These are phyloP conservation scores for Aristolochia contorta DNA, from an alignment of 164 flowering plant genomes.

Conservation along the genomic window DNA sequence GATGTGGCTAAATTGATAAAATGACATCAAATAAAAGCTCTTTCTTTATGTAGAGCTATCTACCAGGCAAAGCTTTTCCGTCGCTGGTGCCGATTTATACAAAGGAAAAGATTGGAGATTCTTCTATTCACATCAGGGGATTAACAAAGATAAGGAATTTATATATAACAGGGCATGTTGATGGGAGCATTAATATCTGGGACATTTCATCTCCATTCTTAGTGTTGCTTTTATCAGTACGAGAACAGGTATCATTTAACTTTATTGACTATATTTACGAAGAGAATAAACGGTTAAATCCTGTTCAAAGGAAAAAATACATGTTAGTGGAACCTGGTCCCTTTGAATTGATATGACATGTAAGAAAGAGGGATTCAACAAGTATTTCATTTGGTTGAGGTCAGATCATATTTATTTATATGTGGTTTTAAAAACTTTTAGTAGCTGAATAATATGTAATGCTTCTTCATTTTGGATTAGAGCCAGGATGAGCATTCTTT, in stretches of 20 bases:
- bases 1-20: neutral
- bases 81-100: conserved; percentile 44
- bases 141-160: conserved; percentile 52
- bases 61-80: conserved; percentile 30
- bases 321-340: no score
- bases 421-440: no score
- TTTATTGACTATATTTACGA: neutral
- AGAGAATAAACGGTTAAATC: neutral
- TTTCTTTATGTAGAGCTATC: conserved; percentile 33
- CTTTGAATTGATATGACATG: no score
- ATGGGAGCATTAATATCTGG: conserved; percentile 82
- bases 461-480: conserved; percentile 24
- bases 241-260: conserved; percentile 50
- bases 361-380: no score
- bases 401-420: no score
- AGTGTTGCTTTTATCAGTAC: conserved; percentile 44
- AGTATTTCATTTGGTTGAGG: no score
- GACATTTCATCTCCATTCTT: conserved; percentile 59
- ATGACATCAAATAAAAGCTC: conserved; percentile 1
- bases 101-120: conserved; percentile 38
- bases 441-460: neutral
- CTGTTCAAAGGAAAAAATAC: neutral
- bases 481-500: conserved; percentile 54
- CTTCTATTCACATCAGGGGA: conserved; percentile 30
- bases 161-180: conserved; percentile 74